A percentile compares a stretch with the other conserved stretches of the same genome.
Evolutionary conservation across 148 eudicot genomes (phyloP).

Genomic region (Vaccinium vitisidaea): DNA sequence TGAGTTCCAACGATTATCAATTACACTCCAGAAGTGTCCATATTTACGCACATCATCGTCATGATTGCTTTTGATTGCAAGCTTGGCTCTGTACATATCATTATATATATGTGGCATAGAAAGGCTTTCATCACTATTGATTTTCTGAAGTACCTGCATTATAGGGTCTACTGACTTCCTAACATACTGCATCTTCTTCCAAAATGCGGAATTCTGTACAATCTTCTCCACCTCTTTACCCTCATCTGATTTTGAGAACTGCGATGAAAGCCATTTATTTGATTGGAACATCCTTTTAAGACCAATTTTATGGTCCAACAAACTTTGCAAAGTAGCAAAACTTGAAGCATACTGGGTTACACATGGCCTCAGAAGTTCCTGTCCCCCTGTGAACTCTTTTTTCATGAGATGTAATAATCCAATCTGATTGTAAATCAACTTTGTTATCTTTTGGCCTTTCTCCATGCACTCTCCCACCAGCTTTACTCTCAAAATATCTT

Average conservation of each 20-base stretch:
- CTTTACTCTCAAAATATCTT: slow-evolving; percentile 70
- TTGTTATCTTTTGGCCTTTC: slow-evolving; percentile 76
- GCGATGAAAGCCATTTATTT: slow-evolving; percentile 71
- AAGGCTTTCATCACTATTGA: slow-evolving; percentile 52
- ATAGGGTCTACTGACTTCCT: slow-evolving; percentile 74
- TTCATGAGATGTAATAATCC: slow-evolving; percentile 77
- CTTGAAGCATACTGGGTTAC: slow-evolving; percentile 60
- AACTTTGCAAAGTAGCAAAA: slow-evolving; percentile 63
- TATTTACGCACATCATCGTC: slow-evolving; percentile 74
- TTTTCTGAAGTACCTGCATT: slow-evolving; percentile 65
- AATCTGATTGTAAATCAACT: slow-evolving; percentile 71
- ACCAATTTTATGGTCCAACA: slow-evolving; percentile 60
- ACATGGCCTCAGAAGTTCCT: slow-evolving; percentile 75
- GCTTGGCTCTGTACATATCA: slow-evolving; percentile 75
- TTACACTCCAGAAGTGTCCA: slow-evolving; percentile 77
- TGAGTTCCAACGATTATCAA: slow-evolving; percentile 70
- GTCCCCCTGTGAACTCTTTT: slow-evolving; percentile 77
- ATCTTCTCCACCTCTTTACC: slow-evolving; percentile 81
- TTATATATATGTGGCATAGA: slow-evolving; percentile 78
- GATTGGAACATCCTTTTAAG: slow-evolving; percentile 83
- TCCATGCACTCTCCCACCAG: slow-evolving; percentile 74
- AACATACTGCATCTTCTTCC: slow-evolving; percentile 80
- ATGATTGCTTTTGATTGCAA: slow-evolving; percentile 61
- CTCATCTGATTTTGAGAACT: slow-evolving; percentile 68
- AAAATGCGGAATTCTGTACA: slow-evolving; percentile 66